Evolutionary conservation across 2,329 filamentous ascomycete genomes (phyloP).

Genomic region (Furcasterigmium sp.): DNA sequence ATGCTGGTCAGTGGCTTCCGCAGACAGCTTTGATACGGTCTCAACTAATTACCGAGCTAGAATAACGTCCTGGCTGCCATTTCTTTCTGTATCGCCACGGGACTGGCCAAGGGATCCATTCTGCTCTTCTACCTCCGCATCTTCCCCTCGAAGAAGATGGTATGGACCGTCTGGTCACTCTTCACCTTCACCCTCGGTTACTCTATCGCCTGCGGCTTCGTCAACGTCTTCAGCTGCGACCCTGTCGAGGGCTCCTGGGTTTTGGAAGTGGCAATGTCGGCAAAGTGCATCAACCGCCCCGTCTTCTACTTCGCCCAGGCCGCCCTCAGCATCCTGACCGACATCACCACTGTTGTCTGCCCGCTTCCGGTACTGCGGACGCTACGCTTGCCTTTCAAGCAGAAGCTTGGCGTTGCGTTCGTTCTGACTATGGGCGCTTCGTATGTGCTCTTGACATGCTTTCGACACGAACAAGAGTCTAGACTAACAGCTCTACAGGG

Average conservation of each 20-base stretch:
- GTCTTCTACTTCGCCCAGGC: conserved; percentile 20
- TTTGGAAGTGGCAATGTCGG: conserved; percentile 13
- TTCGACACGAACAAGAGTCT: too few relatives aligned
- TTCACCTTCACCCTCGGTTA: conserved; percentile 17
- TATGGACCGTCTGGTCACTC: conserved; percentile 14
- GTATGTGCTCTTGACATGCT: neutral
- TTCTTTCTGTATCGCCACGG: conserved; percentile 13
- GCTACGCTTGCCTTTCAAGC: conserved; percentile 31
- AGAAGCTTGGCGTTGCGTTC: conserved; percentile 35
- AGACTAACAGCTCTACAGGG: neutral
- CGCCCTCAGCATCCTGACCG: conserved; percentile 17
- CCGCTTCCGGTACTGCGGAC: conserved; percentile 37
- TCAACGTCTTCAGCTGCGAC: conserved; percentile 19
- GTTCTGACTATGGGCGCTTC: conserved; percentile 28
- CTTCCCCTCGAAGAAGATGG: conserved; percentile 16
- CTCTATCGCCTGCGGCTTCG: conserved; percentile 16
- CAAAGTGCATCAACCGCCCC: conserved; percentile 18
- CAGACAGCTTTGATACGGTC: neutral
- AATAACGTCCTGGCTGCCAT: conserved; percentile 14
- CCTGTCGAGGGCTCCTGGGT: conserved; percentile 17
- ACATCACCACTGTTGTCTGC: conserved; percentile 20
- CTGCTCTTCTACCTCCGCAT: conserved; percentile 19
- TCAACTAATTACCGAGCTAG: too few relatives aligned
- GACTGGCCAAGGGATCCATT: conserved; percentile 18
- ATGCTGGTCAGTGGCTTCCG: too few relatives aligned